Percentiles rank a stretch among this genome's conserved stretches.
Evolutionary conservation across 2,329 filamentous ascomycete genomes (phyloP).

Genomic region (Drechslera avenae): DNA sequence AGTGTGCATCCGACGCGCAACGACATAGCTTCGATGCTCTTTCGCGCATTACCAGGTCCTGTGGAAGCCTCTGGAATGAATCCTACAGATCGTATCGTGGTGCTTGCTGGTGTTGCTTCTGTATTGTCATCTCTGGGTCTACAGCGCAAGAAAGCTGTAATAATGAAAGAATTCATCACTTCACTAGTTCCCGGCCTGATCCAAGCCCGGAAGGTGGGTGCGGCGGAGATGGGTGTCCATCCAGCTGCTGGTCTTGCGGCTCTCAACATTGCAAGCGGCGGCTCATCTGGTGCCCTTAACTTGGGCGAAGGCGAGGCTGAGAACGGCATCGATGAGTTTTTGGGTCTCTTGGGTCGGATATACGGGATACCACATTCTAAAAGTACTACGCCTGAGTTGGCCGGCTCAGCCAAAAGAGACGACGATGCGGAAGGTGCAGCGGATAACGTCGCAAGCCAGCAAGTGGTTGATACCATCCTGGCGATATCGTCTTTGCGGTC

Average conservation of each 20-base stretch:
- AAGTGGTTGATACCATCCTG: conserved; percentile 59
- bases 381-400: conserved; percentile 20
- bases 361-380: conserved; percentile 50
- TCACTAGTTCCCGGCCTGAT: conserved; percentile 83
- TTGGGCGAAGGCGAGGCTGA: conserved; percentile 46
- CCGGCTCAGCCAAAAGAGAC: conserved; percentile 5
- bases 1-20: conserved; percentile 45
- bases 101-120: conserved; percentile 85
- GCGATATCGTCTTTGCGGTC: conserved; percentile 57
- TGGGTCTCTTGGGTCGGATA: conserved; percentile 48
- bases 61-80: conserved; percentile 66
- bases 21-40: conserved; percentile 46
- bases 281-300: conserved; percentile 77
- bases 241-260: conserved; percentile 85
- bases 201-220: conserved; percentile 88
- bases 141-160: conserved; percentile 87
- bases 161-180: conserved; percentile 82
- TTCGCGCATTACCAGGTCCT: conserved; percentile 57
- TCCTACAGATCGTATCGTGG: conserved; percentile 74
- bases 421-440: conserved; percentile 10
- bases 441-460: conserved; percentile 45
- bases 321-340: conserved; percentile 50
- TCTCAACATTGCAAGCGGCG: conserved; percentile 60
- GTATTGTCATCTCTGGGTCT: conserved; percentile 80
- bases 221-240: conserved; percentile 95